Conservation (phyloP, 1,139 yeast genomes). For the Candida smagusa region DNA sequence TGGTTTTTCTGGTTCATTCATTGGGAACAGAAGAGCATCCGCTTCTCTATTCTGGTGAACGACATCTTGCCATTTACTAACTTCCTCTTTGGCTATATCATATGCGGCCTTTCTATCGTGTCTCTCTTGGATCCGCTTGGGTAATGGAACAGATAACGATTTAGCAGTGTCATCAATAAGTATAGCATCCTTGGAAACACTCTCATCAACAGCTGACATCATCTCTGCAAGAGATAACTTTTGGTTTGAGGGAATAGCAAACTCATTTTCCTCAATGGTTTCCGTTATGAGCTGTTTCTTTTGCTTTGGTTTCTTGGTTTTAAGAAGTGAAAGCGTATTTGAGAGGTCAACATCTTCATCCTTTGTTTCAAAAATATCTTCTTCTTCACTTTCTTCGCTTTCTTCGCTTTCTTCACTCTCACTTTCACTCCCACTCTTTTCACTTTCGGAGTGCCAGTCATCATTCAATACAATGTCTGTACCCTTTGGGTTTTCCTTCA, state of each 20-base stretch:
- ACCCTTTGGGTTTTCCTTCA: conserved; percentile 11
- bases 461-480: conserved; percentile 44
- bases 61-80: conserved; percentile 83
- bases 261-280: conserved; percentile 68
- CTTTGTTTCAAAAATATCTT: conserved; percentile 18
- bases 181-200: conserved; percentile 46
- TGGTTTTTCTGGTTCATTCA: conserved; percentile 36
- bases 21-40: conserved; percentile 76
- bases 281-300: conserved; percentile 47
- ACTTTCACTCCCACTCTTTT: conserved; percentile 14
- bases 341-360: conserved; percentile 33
- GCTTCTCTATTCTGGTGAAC: conserved; percentile 79
- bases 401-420: conserved; percentile 18
- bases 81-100: conserved; percentile 81
- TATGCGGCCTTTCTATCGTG: conserved; percentile 89
- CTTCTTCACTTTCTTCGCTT: conserved; percentile 12
- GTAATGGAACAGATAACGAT: conserved; percentile 76
- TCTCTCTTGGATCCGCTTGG: conserved; percentile 79
- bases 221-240: conserved; percentile 71
- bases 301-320: conserved; percentile 31
- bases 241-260: conserved; percentile 55
- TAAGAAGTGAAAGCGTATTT: conserved; percentile 29
- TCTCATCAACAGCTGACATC: conserved; percentile 59
- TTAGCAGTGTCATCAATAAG: conserved; percentile 42
- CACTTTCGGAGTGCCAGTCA: conserved; percentile 35